Conservation (phyloP, 2,329 filamentous ascomycete species). For the Cladophialophora bantiana region DNA sequence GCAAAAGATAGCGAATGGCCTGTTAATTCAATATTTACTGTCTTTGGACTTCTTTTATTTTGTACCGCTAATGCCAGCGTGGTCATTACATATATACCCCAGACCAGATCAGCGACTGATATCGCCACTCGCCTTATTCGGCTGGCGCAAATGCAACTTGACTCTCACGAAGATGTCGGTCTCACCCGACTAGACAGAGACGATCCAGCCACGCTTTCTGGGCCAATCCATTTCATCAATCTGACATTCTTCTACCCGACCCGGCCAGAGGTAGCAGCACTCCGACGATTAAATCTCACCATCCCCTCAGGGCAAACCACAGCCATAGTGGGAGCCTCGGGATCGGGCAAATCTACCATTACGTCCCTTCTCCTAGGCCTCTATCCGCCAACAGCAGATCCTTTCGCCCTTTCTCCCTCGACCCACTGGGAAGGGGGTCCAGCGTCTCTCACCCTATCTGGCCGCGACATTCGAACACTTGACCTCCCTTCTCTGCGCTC, state of each 20-base stretch:
- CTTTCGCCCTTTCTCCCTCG: slow-evolving; percentile 11
- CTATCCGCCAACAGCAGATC: slow-evolving; percentile 57
- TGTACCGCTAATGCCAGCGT: slow-evolving; percentile 75
- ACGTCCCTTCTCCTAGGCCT: slow-evolving; percentile 76
- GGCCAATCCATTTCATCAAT: slow-evolving; percentile 66
- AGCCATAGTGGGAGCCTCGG: slow-evolving; percentile 82
- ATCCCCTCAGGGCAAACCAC: slow-evolving; percentile 70
- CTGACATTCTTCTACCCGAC: slow-evolving; percentile 77
- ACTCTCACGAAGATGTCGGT: slow-evolving; percentile 66
- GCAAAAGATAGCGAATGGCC: slow-evolving; percentile 59
- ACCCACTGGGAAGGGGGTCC: slow-evolving; percentile 24
- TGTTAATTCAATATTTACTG: slow-evolving; percentile 70
- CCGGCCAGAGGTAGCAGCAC: slow-evolving; percentile 59
- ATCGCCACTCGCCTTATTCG: slow-evolving; percentile 75
- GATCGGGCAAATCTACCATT: slow-evolving; percentile 90
- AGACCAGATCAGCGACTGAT: slow-evolving; percentile 76
- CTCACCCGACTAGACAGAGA: slow-evolving; percentile 47
- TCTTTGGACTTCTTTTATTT: slow-evolving; percentile 84
- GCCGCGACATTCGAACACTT: slow-evolving; percentile 63
- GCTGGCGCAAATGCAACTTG: slow-evolving; percentile 61
- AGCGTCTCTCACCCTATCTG: slow-evolving; percentile 63
- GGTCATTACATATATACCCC: slow-evolving; percentile 77
- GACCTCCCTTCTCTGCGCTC: slow-evolving; percentile 68
- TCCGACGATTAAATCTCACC: slow-evolving; percentile 70
- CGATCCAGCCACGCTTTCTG: slow-evolving; percentile 43